Conservation (phyloP, 257 asterid species). For the Nicotiana otophora region DNA sequence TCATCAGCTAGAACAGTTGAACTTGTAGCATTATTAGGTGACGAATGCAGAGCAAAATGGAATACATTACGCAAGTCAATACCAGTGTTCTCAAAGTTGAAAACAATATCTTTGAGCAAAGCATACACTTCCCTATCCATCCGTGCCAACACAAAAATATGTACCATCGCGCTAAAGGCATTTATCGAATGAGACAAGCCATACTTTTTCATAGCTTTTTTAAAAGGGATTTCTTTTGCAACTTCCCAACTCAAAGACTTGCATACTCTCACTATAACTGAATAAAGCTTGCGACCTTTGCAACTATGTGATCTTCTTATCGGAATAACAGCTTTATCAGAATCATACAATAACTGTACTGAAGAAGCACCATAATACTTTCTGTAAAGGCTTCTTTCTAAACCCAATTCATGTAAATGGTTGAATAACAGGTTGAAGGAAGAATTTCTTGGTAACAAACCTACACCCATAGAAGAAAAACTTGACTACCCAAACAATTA, state of each 20-base stretch:
- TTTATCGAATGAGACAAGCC: slow-evolving; percentile 34
- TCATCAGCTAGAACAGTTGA: slow-evolving; percentile 32
- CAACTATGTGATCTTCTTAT: slow-evolving; percentile 8
- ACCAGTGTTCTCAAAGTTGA: slow-evolving; percentile 28
- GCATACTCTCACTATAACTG: slow-evolving; percentile 43
- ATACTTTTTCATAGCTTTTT: slow-evolving; percentile 32
- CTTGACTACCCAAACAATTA: not conserved
- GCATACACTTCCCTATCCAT: slow-evolving; percentile 45
- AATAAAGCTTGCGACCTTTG: slow-evolving; percentile 24
- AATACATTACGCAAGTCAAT: slow-evolving; percentile 36
- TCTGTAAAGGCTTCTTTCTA: slow-evolving; percentile 21
- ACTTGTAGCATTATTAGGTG: slow-evolving; percentile 21
- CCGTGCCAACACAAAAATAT: slow-evolving; percentile 41
- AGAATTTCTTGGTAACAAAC: slow-evolving; percentile 27
- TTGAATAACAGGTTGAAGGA: slow-evolving; percentile 17
- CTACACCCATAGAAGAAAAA: slow-evolving; percentile 44
- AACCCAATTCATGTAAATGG: slow-evolving; percentile 18
- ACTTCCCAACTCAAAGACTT: slow-evolving; percentile 51
- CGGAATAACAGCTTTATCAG: slow-evolving; percentile 21
- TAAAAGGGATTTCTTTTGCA: slow-evolving; percentile 32
- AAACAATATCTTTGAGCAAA: slow-evolving; percentile 43
- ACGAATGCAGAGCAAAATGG: slow-evolving; percentile 13
- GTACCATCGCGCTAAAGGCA: slow-evolving; percentile 36
- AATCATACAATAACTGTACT: slow-evolving; percentile 22
- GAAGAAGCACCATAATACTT: slow-evolving; percentile 20